phyloP scores from a whole-genome alignment of 495 filamentous ascomycete genomes.

The Haplographium delicatum region DNA sequence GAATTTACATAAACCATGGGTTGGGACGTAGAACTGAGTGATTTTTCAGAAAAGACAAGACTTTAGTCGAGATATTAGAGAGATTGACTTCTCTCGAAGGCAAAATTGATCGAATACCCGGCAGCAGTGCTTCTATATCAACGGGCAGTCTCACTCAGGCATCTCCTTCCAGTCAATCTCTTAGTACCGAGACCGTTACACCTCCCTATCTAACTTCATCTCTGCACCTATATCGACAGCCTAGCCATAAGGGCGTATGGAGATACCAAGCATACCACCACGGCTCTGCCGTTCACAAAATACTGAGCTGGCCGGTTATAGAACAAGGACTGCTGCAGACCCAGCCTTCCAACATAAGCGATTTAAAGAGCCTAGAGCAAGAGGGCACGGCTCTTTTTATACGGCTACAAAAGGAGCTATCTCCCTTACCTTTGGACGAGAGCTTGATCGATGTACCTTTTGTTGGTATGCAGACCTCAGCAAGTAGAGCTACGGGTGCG shows the following conservation, averaged over 20 bases:
- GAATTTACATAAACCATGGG: no score
- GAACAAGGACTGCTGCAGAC: slow-evolving; percentile 37
- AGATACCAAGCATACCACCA: slow-evolving; percentile 37
- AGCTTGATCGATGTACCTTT: slow-evolving; percentile 19
- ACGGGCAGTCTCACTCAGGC: slow-evolving; percentile 20
- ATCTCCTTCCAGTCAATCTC: slow-evolving; percentile 24
- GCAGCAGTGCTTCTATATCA: not conserved
- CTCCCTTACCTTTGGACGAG: slow-evolving; percentile 31
- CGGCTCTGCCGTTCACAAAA: slow-evolving; percentile 50
- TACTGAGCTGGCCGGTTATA: slow-evolving; percentile 53
- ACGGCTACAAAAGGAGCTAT: slow-evolving; percentile 31
- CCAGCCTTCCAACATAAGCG: slow-evolving; percentile 18
- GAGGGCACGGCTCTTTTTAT: slow-evolving; percentile 45
- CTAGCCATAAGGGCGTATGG: slow-evolving; percentile 10
- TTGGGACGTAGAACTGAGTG: no score
- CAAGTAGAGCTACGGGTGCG: slow-evolving; percentile 18
- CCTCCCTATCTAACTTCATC: slow-evolving; percentile 13
- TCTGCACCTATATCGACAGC: slow-evolving; percentile 4
- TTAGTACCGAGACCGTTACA: slow-evolving; percentile 14
- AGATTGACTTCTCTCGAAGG: slow-evolving; percentile 45
- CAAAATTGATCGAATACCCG: slow-evolving; percentile 26
- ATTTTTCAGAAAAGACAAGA: slow-evolving; percentile 65
- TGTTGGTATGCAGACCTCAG: slow-evolving; percentile 27
- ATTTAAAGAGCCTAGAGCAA: slow-evolving; percentile 30
- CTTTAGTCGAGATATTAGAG: slow-evolving; percentile 53